phyloP scores from a whole-genome alignment of 306 rosid genomes.

The Malus sylvestris region DNA sequence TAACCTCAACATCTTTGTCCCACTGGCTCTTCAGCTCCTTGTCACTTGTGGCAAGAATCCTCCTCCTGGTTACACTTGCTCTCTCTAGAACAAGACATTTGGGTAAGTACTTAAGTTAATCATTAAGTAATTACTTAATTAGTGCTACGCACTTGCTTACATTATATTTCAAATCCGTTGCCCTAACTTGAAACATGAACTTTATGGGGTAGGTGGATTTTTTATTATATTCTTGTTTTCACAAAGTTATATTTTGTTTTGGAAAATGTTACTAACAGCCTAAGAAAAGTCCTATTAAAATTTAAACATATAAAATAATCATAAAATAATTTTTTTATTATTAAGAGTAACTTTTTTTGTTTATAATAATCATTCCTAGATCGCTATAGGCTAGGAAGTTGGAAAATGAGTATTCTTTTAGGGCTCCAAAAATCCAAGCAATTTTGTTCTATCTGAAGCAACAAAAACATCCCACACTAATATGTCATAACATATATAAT shows the following conservation, averaged over 20 bases:
- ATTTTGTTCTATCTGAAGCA: background rate
- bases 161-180: background rate
- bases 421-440: background rate
- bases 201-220: background rate
- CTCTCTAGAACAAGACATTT: constrained; percentile 38
- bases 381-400: constrained; percentile 1
- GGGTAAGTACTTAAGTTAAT: constrained; percentile 22
- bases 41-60: constrained; percentile 85
- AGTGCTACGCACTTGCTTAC: background rate
- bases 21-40: constrained; percentile 88
- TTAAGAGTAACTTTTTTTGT: background rate
- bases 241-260: background rate
- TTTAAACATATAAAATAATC: background rate
- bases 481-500: too few relatives aligned
- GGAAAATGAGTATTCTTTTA: background rate
- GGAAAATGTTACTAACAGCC: background rate
- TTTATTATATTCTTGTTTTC: background rate
- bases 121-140: background rate
- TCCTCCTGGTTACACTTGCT: constrained; percentile 96
- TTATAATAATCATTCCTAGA: background rate
- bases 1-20: constrained; percentile 74
- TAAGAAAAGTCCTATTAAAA: background rate
- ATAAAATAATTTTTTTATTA: too few relatives aligned
- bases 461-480: background rate
- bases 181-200: background rate